Conservation (phyloP, 2,329 filamentous ascomycete species). For the Rhinocladiella mackenziei region DNA sequence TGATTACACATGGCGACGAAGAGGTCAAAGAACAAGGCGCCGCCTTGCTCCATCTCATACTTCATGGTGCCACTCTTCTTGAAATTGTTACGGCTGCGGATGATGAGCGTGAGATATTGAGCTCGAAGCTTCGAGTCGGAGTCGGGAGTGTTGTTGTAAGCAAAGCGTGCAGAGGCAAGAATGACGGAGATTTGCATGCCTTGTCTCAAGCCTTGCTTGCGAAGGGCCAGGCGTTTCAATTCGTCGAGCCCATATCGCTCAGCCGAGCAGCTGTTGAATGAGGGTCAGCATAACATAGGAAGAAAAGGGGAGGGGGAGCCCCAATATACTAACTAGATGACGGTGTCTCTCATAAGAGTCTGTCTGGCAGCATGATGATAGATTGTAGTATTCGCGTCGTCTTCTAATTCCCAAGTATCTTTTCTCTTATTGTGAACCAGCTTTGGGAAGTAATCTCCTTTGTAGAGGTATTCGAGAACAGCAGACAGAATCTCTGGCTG, state of each 20-base stretch:
- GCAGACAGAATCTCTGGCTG: conserved; percentile 88
- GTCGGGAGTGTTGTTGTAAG: conserved; percentile 83
- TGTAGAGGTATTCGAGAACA: conserved; percentile 86
- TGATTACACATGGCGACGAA: conserved; percentile 93
- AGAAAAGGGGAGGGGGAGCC: too few species aligned
- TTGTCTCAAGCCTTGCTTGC: conserved; percentile 84
- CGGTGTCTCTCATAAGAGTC: conserved; percentile 77
- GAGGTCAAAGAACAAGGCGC: conserved; percentile 85
- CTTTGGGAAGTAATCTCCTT: conserved; percentile 86
- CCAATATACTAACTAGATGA: conserved; percentile 63
- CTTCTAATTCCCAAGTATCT: conserved; percentile 78
- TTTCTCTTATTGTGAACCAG: conserved; percentile 76
- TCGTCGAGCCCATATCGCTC: conserved; percentile 79
- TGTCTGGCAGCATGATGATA: conserved; percentile 62
- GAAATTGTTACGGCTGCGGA: conserved; percentile 80
- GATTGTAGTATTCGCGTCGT: conserved; percentile 58
- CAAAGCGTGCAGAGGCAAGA: conserved; percentile 79
- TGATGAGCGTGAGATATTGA: conserved; percentile 89
- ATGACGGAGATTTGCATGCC: conserved; percentile 83
- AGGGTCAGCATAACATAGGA: conserved; percentile 10
- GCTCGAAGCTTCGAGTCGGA: conserved; percentile 85
- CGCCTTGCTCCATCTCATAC: conserved; percentile 84
- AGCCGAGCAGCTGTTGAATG: conserved; percentile 62
- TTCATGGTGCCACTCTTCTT: conserved; percentile 95
- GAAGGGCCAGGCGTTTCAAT: conserved; percentile 75